A percentile compares a stretch with the other conserved stretches of the same genome.
Conservation (phyloP, 2,329 filamentous ascomycete genomes). For the Mycocentrospora acerina region DNA sequence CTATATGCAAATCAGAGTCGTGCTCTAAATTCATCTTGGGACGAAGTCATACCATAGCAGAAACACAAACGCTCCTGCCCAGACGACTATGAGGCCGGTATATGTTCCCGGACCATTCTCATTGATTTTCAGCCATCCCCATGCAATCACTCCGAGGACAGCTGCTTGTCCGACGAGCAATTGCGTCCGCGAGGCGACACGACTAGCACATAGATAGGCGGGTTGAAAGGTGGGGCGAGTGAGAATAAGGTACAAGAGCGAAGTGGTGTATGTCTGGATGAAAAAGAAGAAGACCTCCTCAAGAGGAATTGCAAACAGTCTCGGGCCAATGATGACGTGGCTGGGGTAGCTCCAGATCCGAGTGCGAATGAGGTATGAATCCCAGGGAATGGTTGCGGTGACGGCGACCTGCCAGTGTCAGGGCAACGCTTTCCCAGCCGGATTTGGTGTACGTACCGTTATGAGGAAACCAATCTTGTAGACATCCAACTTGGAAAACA, state of each 20-base stretch:
- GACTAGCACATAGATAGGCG: slow-evolving; percentile 51
- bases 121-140: slow-evolving; percentile 50
- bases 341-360: slow-evolving; percentile 71
- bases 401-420: slow-evolving; percentile 59
- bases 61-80: slow-evolving; percentile 67
- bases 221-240: slow-evolving; percentile 65
- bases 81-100: slow-evolving; percentile 67
- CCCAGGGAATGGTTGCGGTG: slow-evolving; percentile 71
- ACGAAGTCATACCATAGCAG: slow-evolving; percentile 58
- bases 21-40: not conserved
- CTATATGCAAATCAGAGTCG: slow-evolving; percentile 28
- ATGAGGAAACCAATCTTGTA: slow-evolving; percentile 65
- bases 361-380: slow-evolving; percentile 70
- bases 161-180: slow-evolving; percentile 53
- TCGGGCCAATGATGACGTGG: slow-evolving; percentile 64
- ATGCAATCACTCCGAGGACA: slow-evolving; percentile 48
- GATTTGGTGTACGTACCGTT: slow-evolving; percentile 38
- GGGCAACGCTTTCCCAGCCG: slow-evolving; percentile 3
- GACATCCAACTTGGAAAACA: slow-evolving; percentile 62
- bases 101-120: slow-evolving; percentile 60
- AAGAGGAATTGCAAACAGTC: slow-evolving; percentile 63
- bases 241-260: slow-evolving; percentile 66
- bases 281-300: slow-evolving; percentile 79
- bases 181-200: slow-evolving; percentile 26
- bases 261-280: slow-evolving; percentile 73